A percentile compares a stretch with the other conserved stretches of the same genome.
Conservation (phyloP, 1,139 yeast species). For the Hemisphaericaspora lyxosophila region DNA sequence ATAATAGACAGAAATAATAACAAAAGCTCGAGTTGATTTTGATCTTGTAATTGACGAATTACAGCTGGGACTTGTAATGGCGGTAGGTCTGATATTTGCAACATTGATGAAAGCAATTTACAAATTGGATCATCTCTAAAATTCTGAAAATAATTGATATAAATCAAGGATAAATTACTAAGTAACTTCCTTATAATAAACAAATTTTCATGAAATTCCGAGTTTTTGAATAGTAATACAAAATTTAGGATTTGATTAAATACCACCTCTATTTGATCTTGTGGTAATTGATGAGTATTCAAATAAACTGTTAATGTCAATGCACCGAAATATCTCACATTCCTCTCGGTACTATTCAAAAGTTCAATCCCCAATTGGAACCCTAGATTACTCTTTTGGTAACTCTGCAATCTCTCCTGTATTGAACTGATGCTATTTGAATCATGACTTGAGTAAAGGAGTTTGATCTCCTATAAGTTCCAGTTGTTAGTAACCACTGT, state of each 20-base stretch:
- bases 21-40: conserved; percentile 13
- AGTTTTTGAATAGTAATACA: conserved; percentile 4
- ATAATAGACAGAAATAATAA: conserved; percentile 47
- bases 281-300: conserved; percentile 27
- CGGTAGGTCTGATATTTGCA: not conserved
- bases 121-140: conserved; percentile 13
- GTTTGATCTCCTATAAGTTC: conserved; percentile 31
- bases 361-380: conserved; percentile 50
- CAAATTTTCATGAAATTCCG: conserved; percentile 15
- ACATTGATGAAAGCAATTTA: conserved; percentile 2
- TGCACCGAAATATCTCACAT: conserved; percentile 72
- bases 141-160: conserved; percentile 30
- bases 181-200: conserved; percentile 35
- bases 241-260: conserved; percentile 10
- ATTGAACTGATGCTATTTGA: conserved; percentile 42
- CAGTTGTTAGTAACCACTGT: conserved; percentile 12
- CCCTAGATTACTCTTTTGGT: conserved; percentile 57
- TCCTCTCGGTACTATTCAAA: conserved; percentile 39
- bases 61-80: not conserved
- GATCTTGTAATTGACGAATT: conserved; percentile 3
- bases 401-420: conserved; percentile 52
- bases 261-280: conserved; percentile 5
- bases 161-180: conserved; percentile 57
- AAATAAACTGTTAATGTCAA: conserved; percentile 63
- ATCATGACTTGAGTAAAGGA: conserved; percentile 42